Evolutionary conservation across 768 basidiomycete species (phyloP).

Genomic region (Lentinula sp.): DNA sequence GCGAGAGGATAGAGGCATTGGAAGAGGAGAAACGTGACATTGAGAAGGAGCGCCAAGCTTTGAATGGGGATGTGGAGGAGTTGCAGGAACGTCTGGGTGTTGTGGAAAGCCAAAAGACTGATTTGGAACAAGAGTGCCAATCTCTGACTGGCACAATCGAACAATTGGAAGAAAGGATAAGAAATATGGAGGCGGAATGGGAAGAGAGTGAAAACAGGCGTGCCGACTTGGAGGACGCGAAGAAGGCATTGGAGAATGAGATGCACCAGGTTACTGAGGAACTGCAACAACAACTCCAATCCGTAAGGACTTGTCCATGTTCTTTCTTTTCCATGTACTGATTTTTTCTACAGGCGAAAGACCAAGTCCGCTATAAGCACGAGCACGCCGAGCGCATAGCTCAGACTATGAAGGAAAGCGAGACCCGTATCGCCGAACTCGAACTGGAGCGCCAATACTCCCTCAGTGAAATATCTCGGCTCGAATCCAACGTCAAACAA

Average conservation of each 20-base stretch:
- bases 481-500: conserved; percentile 51
- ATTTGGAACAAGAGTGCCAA: conserved; percentile 17
- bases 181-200: conserved; percentile 49
- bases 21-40: conserved; percentile 27
- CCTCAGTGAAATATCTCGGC: conserved; percentile 44
- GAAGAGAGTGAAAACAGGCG: conserved; percentile 50
- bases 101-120: not conserved
- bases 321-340: not conserved
- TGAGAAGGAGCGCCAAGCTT: conserved; percentile 25
- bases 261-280: conserved; percentile 45
- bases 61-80: not conserved
- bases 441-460: conserved; percentile 53
- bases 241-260: conserved; percentile 39
- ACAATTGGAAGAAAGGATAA: conserved; percentile 35
- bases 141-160: conserved; percentile 31
- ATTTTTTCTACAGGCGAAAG: conserved; percentile 35
- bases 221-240: conserved; percentile 40
- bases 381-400: conserved; percentile 44
- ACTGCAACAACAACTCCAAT: conserved; percentile 48
- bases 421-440: conserved; percentile 43
- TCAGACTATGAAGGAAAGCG: conserved; percentile 44
- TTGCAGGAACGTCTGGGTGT: not conserved
- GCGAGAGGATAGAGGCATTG: conserved; percentile 39
- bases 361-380: conserved; percentile 47
- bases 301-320: conserved; percentile 31